phyloP scores from a whole-genome alignment of 2,329 filamentous ascomycete species.

The Didymosphaeria variabile region DNA sequence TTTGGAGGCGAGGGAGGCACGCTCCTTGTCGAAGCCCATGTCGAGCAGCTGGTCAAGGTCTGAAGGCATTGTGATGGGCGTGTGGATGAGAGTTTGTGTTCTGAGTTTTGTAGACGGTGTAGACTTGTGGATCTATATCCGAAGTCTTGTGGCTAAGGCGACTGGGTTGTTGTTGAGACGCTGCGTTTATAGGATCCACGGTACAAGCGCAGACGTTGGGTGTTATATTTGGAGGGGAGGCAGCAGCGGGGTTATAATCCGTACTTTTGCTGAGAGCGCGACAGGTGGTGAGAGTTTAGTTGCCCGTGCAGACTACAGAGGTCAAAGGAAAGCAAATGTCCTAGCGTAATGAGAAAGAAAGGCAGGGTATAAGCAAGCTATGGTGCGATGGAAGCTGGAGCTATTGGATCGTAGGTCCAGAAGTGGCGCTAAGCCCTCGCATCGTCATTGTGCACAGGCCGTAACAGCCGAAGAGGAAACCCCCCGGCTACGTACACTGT shows the following conservation, averaged over 20 bases:
- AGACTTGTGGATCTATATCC: not conserved
- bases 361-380: not conserved
- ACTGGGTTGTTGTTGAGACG: too few relatives aligned
- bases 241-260: constrained; percentile 16
- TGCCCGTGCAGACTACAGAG: constrained; percentile 2
- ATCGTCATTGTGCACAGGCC: constrained; percentile 8
- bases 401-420: not conserved
- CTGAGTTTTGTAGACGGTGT: not conserved
- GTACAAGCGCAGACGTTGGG: not conserved
- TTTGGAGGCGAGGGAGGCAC: constrained; percentile 84
- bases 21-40: constrained; percentile 83
- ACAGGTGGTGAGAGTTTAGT: constrained; percentile 11
- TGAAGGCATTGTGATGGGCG: constrained; percentile 52
- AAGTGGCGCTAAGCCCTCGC: constrained; percentile 2
- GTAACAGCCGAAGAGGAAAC: not conserved
- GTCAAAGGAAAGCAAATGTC: not conserved
- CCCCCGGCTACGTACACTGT: not conserved
- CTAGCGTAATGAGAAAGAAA: not conserved
- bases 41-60: constrained; percentile 70
- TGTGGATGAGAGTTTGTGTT: constrained; percentile 4
- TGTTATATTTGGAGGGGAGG: constrained; percentile 7
- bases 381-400: not conserved
- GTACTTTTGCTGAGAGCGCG: not conserved
- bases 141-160: too few relatives aligned
- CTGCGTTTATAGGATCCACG: not conserved